Percentiles rank a stretch among this genome's conserved stretches.
Conservation (phyloP, 1,284 basidiomycete species). For the Pseudozyma sp. region DNA sequence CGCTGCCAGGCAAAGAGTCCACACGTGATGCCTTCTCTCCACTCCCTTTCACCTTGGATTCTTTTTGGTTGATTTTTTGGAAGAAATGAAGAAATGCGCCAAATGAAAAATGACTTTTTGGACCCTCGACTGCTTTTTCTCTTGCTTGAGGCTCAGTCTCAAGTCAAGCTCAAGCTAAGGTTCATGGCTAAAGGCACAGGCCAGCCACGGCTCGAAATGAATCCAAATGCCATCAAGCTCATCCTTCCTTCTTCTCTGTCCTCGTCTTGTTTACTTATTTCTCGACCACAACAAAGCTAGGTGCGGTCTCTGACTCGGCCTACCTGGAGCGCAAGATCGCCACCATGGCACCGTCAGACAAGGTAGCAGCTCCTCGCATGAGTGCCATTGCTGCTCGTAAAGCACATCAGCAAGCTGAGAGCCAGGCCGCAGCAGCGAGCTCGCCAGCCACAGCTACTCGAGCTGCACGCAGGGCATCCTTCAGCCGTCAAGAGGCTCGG, state of each 20-base stretch:
- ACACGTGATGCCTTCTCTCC: conserved; percentile 25
- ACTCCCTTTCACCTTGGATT: conserved; percentile 1
- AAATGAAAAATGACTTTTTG: background rate
- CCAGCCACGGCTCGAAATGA: background rate
- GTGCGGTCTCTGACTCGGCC: background rate
- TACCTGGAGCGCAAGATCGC: conserved; percentile 1
- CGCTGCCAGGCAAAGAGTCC: background rate
- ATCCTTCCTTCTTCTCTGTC: background rate
- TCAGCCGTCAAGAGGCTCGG: background rate
- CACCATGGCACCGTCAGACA: conserved; percentile 25
- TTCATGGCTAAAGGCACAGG: conserved; percentile 13
- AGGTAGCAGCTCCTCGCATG: conserved; percentile 12
- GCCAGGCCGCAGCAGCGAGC: conserved; percentile 5
- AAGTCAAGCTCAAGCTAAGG: too few species aligned
- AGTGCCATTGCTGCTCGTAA: conserved; percentile 48
- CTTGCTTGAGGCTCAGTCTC: too few species aligned
- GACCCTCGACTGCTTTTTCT: conserved; percentile 2
- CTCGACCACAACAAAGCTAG: background rate
- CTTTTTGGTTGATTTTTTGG: conserved; percentile 18
- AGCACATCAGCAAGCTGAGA: conserved; percentile 21
- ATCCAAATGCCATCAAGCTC: background rate
- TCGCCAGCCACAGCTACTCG: conserved; percentile 3
- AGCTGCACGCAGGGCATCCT: conserved; percentile 2
- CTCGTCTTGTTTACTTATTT: background rate
- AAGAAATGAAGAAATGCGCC: conserved; percentile 2